phyloP scores from a whole-genome alignment of 352 stramenopile genomes.

The Phytophthora cryptogea region DNA sequence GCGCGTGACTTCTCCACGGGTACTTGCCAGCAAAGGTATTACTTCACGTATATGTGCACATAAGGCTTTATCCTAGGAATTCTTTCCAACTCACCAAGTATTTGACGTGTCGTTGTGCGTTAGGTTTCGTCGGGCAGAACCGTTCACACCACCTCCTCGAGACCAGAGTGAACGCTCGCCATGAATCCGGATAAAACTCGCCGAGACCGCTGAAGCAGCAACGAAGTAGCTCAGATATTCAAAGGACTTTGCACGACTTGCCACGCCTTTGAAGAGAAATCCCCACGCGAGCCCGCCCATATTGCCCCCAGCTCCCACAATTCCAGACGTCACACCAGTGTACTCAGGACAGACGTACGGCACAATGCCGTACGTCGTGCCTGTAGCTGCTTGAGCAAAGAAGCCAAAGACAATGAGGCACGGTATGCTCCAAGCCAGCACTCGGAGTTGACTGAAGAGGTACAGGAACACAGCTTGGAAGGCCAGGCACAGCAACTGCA shows the following conservation, averaged over 20 bases:
- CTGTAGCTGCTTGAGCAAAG: constrained; percentile 63
- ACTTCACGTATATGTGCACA: too few species aligned
- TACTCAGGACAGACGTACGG: constrained; percentile 45
- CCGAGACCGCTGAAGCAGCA: constrained; percentile 15
- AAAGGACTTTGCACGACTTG: constrained; percentile 35
- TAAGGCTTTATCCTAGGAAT: too few species aligned
- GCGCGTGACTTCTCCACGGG: too few species aligned
- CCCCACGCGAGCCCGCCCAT: constrained; percentile 50
- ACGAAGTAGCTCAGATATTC: constrained; percentile 49
- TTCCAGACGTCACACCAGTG: constrained; percentile 49
- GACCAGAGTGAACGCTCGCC: constrained; percentile 29
- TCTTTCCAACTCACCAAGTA: not conserved
- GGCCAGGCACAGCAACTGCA: constrained; percentile 77
- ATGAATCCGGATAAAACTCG: constrained; percentile 19
- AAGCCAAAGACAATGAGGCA: constrained; percentile 88
- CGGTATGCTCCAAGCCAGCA: constrained; percentile 58
- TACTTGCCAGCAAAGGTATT: too few species aligned
- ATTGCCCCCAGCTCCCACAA: constrained; percentile 62
- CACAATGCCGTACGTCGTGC: constrained; percentile 63
- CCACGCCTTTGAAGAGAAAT: constrained; percentile 53
- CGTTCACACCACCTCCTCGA: constrained; percentile 6
- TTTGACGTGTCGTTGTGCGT: constrained; percentile 1
- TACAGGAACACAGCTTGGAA: constrained; percentile 77
- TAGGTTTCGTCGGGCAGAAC: not conserved
- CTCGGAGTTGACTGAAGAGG: constrained; percentile 70